A percentile compares a stretch with the other conserved stretches of the same genome.
phyloP scores from a whole-genome alignment of 164 flowering plant genomes.

The Brasenia schreberi region DNA sequence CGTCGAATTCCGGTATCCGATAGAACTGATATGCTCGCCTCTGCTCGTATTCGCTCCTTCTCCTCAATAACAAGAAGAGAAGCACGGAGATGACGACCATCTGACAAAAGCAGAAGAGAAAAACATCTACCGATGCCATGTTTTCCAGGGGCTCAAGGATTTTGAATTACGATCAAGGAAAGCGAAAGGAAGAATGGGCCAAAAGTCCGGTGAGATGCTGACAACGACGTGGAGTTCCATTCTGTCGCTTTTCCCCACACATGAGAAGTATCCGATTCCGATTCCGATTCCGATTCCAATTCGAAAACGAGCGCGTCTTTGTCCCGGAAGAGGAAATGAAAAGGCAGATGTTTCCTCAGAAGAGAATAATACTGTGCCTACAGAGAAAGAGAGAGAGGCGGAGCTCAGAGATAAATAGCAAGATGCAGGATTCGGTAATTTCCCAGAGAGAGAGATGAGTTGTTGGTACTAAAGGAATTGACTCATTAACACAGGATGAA shows the following conservation, averaged over 20 bases:
- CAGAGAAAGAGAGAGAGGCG: no score
- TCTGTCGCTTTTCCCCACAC: background rate
- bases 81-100: no score
- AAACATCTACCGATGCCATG: background rate
- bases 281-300: background rate
- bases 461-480: no score
- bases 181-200: background rate
- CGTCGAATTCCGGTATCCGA: constrained; percentile 46
- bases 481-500: no score
- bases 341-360: no score
- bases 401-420: no score
- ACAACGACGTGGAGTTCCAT: background rate
- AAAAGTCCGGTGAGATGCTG: background rate
- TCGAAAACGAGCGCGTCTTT: no score
- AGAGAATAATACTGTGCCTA: no score
- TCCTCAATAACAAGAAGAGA: background rate
- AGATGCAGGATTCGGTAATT: no score
- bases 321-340: no score
- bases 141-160: background rate
- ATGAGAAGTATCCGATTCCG: no score
- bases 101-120: background rate
- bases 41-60: background rate
- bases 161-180: background rate
- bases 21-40: constrained; percentile 7
- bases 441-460: no score